A percentile compares a stretch with the other conserved stretches of the same genome.
Evolutionary conservation across 768 basidiomycete species (phyloP).

Genomic region (Amyloporia xantha): DNA sequence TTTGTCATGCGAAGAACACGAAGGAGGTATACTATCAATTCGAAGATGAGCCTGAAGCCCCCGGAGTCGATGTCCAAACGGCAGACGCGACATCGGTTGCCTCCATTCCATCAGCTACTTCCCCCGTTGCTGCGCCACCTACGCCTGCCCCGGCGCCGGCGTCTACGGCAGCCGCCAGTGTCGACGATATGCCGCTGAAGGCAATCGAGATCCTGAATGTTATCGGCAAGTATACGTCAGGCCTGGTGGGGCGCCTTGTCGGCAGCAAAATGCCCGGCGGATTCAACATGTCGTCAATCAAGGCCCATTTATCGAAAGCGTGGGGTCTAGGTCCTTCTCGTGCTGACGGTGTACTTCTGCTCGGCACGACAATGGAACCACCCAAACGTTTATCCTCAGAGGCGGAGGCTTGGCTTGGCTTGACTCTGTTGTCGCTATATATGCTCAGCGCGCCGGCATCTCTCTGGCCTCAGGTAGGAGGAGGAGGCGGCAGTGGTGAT

Average conservation of each 20-base stretch:
- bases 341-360: slow-evolving; percentile 85
- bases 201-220: slow-evolving; percentile 81
- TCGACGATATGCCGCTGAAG: slow-evolving; percentile 90
- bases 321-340: slow-evolving; percentile 95
- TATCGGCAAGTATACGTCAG: slow-evolving; percentile 91
- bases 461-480: slow-evolving; percentile 66
- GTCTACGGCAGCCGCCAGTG: slow-evolving; percentile 57
- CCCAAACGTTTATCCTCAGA: slow-evolving; percentile 90
- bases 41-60: slow-evolving; percentile 70
- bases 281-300: slow-evolving; percentile 91
- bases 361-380: slow-evolving; percentile 91
- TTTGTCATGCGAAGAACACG: slow-evolving; percentile 90
- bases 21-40: slow-evolving; percentile 98
- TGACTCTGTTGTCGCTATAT: slow-evolving; percentile 74
- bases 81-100: slow-evolving; percentile 28
- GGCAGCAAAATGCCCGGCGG: slow-evolving; percentile 99
- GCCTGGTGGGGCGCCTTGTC: slow-evolving; percentile 85
- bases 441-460: slow-evolving; percentile 87
- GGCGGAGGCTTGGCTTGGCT: slow-evolving; percentile 88
- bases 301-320: slow-evolving; percentile 79
- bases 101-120: slow-evolving; percentile 33
- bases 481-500: slow-evolving; percentile 60
- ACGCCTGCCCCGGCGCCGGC: slow-evolving; percentile 40
- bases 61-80: slow-evolving; percentile 32
- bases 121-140: slow-evolving; percentile 34